Evolutionary conservation across 371 early-diverging fungal genomes (phyloP), one percentile per base, ranked within the genome.

Genomic region (Mortierella polycephala): DNA sequence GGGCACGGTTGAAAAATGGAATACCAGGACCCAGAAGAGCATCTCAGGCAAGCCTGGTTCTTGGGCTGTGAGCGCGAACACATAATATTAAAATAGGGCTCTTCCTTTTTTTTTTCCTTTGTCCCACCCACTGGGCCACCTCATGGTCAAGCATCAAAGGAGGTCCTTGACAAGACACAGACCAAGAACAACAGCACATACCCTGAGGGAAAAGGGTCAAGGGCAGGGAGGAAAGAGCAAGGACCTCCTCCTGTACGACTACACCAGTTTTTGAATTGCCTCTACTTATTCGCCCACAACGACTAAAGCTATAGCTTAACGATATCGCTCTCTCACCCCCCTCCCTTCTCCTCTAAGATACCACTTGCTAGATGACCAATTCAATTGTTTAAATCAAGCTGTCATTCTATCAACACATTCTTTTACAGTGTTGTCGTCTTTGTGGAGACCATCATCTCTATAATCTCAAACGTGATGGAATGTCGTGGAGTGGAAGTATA

Each of bases 191-290:
- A 16, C 7, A 18, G n/a, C 20, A 4, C 51, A 37, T 58, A 46
- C 59, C 59, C 59, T 45, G 59, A 62, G 57, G 57, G 57, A 57
- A 50, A 60, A 61, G 59, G 56, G 62, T 49, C 50, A 62, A 50
- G 42, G 21, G 20, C 62, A 46, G 61, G 47, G 16, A 18, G 53
- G 1, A 56, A 68, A 61, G 57, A 57, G 41, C 57, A 56, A 61
- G 50, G 50, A 30, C 23, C 68, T 61, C 68, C 49, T 60, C 58
- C 52, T 42, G 57, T 51, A 18, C 62, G 13, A 69, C 62, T 62
- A 69, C 69, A 69, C 69, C 69, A 69, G 1, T 62, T 69, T 68
- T 69, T 69, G n/a, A 57, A 57, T 69, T 42, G 21, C 18, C 1
- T 47, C 21, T 30, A 67, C 40, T 65, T 59, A 65, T 41, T 58